Conservation (phyloP, 169 alveolate genomes). For the Plasmodium chabaudi region DNA sequence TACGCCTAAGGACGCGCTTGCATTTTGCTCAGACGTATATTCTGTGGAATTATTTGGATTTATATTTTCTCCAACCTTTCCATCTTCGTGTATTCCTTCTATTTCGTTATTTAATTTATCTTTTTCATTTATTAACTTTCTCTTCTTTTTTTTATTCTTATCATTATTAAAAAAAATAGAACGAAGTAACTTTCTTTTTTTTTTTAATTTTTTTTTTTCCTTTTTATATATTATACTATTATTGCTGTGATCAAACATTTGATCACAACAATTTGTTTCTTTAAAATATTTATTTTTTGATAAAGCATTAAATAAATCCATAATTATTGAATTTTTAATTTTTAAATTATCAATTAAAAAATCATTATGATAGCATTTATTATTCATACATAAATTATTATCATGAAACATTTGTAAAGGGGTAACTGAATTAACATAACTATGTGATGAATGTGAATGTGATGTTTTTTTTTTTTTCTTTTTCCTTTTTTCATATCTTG, state of each 20-base stretch:
- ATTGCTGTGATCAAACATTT: conserved; percentile 7
- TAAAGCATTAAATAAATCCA: conserved; percentile 28
- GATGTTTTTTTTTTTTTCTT: conserved; percentile 35
- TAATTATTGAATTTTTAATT: conserved; percentile 33
- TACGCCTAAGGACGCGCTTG: background rate
- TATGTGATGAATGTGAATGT: conserved; percentile 26
- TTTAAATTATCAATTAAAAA: conserved; percentile 50
- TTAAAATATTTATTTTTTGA: conserved; percentile 52
- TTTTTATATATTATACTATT: conserved; percentile 12
- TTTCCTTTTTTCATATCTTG: conserved; percentile 26
- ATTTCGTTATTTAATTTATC: background rate
- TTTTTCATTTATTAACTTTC: conserved; percentile 11
- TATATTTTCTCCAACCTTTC: background rate
- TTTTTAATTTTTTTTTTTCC: conserved; percentile 39
- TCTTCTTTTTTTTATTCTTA: conserved; percentile 23
- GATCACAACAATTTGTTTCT: conserved; percentile 40
- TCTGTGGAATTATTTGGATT: background rate
- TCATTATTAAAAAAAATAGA: background rate
- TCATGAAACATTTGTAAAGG: conserved; percentile 49
- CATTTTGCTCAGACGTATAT: background rate
- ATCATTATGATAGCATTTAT: conserved; percentile 34
- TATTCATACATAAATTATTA: conserved; percentile 40
- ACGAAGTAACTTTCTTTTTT: background rate
- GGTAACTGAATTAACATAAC: conserved; percentile 43
- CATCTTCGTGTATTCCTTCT: background rate